A percentile compares a stretch with the other conserved stretches of the same genome.
Evolutionary conservation across 169 alveolate species (phyloP).

Genomic region (Cryptosporidium canis): DNA sequence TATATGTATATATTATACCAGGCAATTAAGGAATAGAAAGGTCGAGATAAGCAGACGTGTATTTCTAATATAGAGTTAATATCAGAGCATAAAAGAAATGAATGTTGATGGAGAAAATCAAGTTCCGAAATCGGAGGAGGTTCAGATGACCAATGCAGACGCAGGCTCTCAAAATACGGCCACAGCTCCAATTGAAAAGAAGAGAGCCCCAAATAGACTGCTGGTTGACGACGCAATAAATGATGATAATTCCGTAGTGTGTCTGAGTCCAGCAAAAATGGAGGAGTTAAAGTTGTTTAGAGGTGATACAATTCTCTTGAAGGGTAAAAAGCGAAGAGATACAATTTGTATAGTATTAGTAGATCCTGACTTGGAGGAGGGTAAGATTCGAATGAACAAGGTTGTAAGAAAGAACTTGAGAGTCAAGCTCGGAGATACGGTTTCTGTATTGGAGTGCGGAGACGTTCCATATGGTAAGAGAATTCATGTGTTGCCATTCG

Average conservation of each 20-base stretch:
- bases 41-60: background rate
- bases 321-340: conserved; percentile 98
- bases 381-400: conserved; percentile 96
- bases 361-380: conserved; percentile 96
- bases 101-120: conserved; percentile 65
- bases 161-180: background rate
- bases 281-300: conserved; percentile 96
- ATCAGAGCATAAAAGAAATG: conserved; percentile 25
- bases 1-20: background rate
- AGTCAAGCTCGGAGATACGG: conserved; percentile 97
- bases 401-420: conserved; percentile 95
- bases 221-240: conserved; percentile 97
- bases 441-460: conserved; percentile 94
- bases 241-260: conserved; percentile 99
- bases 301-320: conserved; percentile 97
- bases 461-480: conserved; percentile 98
- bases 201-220: conserved; percentile 90
- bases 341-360: conserved; percentile 98
- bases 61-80: background rate
- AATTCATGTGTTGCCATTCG: conserved; percentile 98
- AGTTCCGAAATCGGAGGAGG: conserved; percentile 38
- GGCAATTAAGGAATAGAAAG: background rate
- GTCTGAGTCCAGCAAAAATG: conserved; percentile 93
- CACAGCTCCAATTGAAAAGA: conserved; percentile 77
- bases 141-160: conserved; percentile 34